phyloP scores from a whole-genome alignment of 1,139 yeast genomes.

The Candida sp. region DNA sequence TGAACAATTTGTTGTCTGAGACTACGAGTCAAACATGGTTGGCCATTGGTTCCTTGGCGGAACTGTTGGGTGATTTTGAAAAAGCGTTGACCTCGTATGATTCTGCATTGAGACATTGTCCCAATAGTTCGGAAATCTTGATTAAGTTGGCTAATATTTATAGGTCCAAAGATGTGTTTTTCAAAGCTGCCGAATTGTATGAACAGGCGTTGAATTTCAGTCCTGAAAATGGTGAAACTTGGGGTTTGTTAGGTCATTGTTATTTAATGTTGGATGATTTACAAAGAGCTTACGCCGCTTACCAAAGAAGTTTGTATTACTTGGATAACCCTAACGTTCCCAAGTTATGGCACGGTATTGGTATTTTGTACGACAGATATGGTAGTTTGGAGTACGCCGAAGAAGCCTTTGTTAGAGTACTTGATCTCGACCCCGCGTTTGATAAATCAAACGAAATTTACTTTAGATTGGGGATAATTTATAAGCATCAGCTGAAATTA shows the following conservation, averaged over 20 bases:
- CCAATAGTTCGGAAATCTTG: conserved; percentile 80
- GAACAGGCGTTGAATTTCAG: conserved; percentile 80
- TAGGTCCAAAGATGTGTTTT: conserved; percentile 84
- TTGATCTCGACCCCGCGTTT: conserved; percentile 93
- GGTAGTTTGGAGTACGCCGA: conserved; percentile 97
- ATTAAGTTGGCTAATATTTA: conserved; percentile 86
- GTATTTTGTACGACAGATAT: conserved; percentile 91
- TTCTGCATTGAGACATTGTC: conserved; percentile 83
- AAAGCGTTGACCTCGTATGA: conserved; percentile 89
- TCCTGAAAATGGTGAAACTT: conserved; percentile 91
- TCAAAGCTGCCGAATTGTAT: conserved; percentile 91
- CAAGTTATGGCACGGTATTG: conserved; percentile 97
- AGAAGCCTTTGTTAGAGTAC: conserved; percentile 94
- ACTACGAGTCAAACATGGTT: conserved; percentile 93
- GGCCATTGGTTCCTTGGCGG: conserved; percentile 89
- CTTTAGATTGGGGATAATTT: conserved; percentile 94
- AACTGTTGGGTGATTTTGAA: conserved; percentile 83
- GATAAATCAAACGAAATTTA: conserved; percentile 97
- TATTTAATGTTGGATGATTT: conserved; percentile 94
- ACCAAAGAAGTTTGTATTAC: conserved; percentile 92
- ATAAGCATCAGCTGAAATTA: conserved; percentile 90
- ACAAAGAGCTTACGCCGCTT: conserved; percentile 93
- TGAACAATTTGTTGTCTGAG: conserved; percentile 23
- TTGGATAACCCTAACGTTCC: conserved; percentile 94
- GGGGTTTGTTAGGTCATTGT: conserved; percentile 98